Percentiles rank a stretch among this genome's conserved stretches.
phyloP scores from a whole-genome alignment of 2,329 filamentous ascomycete species.

The Trichophyton mentagrophytes region DNA sequence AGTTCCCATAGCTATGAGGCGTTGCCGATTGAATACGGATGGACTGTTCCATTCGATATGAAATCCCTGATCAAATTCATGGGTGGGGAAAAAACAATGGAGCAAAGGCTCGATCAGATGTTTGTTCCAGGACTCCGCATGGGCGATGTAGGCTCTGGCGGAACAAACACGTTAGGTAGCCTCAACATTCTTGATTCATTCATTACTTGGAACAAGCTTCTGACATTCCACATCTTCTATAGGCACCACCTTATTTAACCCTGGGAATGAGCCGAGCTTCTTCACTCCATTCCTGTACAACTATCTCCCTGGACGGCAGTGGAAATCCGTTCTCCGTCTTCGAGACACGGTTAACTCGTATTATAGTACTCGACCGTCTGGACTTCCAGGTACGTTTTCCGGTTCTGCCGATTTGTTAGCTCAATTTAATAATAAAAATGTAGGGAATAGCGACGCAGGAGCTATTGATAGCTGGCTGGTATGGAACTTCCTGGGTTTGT shows the following conservation, averaged over 20 bases:
- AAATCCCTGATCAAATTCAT: conserved; percentile 40
- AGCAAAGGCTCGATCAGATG: conserved; percentile 47
- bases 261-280: conserved; percentile 55
- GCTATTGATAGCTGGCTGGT: conserved; percentile 40
- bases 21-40: conserved; percentile 45
- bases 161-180: conserved; percentile 35
- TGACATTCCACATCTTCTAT: neutral
- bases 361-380: conserved; percentile 28
- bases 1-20: conserved; percentile 48
- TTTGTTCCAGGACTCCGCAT: neutral
- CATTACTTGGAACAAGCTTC: conserved; percentile 7
- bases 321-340: conserved; percentile 46
- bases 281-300: conserved; percentile 57
- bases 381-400: conserved; percentile 22
- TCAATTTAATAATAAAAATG: neutral
- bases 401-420: neutral
- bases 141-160: conserved; percentile 7
- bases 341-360: conserved; percentile 32
- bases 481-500: conserved; percentile 40
- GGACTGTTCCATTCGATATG: conserved; percentile 56
- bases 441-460: conserved; percentile 35
- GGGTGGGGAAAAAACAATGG: conserved; percentile 42
- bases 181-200: conserved; percentile 36
- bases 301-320: conserved; percentile 49
- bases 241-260: conserved; percentile 15